These are phyloP conservation scores for Mayamaea pseudoterrestris DNA, from an alignment of 108 stramenopile genomes.

Conservation along the genomic window DNA sequence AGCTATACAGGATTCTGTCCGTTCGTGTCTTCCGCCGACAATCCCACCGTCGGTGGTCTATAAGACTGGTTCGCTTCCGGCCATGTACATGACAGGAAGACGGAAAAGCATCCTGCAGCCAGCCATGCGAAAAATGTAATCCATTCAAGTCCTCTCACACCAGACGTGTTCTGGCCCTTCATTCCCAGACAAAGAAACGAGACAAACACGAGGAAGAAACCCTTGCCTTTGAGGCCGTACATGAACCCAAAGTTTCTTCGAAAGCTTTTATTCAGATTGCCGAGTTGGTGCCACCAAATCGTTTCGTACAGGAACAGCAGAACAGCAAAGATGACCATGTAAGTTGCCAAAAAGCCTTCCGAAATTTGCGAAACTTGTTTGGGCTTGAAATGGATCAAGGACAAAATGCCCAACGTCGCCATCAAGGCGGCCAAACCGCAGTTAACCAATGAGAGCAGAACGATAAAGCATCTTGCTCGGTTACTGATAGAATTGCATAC, in stretches of 20 bases:
- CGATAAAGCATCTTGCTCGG: constrained; percentile 15
- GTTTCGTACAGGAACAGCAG: constrained; percentile 72
- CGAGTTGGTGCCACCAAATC: constrained; percentile 70
- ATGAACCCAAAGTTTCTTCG: constrained; percentile 85
- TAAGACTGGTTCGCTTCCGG: constrained; percentile 45
- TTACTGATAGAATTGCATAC: no score
- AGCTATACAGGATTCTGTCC: constrained; percentile 1
- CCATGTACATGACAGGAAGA: constrained; percentile 38
- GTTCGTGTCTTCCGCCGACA: constrained; percentile 11
- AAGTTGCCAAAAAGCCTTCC: constrained; percentile 62
- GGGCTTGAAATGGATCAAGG: constrained; percentile 29
- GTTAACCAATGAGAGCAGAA: constrained; percentile 38
- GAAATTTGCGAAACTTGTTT: constrained; percentile 18
- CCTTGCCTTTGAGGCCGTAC: constrained; percentile 74
- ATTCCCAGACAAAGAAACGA: constrained; percentile 79
- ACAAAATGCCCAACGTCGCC: constrained; percentile 64
- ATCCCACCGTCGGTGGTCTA: constrained; percentile 52
- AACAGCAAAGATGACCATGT: constrained; percentile 75
- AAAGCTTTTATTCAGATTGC: constrained; percentile 44
- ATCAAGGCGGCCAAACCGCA: constrained; percentile 69
- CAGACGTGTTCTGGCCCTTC: constrained; percentile 25
- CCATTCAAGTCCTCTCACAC: constrained; percentile 31
- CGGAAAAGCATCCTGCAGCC: constrained; percentile 39
- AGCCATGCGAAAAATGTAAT: constrained; percentile 44
- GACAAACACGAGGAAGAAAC: constrained; percentile 70